These are phyloP conservation scores for Biscogniauxia mediterranea DNA, from an alignment of 2,329 filamentous ascomycete genomes.

Conservation along the genomic window DNA sequence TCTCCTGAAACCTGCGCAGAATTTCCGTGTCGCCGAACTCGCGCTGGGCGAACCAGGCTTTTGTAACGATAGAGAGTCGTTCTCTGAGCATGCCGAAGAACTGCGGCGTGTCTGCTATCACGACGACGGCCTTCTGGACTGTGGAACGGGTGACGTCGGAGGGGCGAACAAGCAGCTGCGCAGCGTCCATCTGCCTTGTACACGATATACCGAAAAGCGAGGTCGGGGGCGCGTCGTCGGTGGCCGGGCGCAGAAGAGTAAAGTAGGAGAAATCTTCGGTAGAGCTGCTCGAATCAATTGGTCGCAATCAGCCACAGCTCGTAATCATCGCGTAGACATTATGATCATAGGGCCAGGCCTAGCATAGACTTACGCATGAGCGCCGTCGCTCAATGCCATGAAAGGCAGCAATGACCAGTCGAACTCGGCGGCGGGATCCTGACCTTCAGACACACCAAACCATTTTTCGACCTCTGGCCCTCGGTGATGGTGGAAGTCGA, in stretches of 20 bases:
- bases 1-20: constrained; percentile 85
- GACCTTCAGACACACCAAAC: constrained; percentile 73
- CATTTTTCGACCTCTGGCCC: constrained; percentile 93
- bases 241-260: constrained; percentile 71
- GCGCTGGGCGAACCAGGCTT: constrained; percentile 92
- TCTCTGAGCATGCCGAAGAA: constrained; percentile 89
- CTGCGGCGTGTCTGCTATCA: constrained; percentile 87
- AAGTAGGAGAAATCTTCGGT: constrained; percentile 99
- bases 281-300: constrained; percentile 50
- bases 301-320: constrained; percentile 8
- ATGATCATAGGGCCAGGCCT: too few species aligned
- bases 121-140: constrained; percentile 96
- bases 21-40: constrained; percentile 94
- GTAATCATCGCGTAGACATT: too few species aligned
- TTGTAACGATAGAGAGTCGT: constrained; percentile 84
- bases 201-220: constrained; percentile 96
- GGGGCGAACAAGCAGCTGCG: constrained; percentile 72
- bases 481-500: constrained; percentile 80
- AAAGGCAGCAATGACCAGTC: constrained; percentile 92
- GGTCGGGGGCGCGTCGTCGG: constrained; percentile 56
- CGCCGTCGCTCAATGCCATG: constrained; percentile 94
- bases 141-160: constrained; percentile 94
- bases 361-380: constrained; percentile 70
- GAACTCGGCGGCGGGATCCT: constrained; percentile 77
- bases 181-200: constrained; percentile 84